Conservation (phyloP, 2,329 filamentous ascomycete genomes). For the Cephalotrichum gorgonifer region DNA sequence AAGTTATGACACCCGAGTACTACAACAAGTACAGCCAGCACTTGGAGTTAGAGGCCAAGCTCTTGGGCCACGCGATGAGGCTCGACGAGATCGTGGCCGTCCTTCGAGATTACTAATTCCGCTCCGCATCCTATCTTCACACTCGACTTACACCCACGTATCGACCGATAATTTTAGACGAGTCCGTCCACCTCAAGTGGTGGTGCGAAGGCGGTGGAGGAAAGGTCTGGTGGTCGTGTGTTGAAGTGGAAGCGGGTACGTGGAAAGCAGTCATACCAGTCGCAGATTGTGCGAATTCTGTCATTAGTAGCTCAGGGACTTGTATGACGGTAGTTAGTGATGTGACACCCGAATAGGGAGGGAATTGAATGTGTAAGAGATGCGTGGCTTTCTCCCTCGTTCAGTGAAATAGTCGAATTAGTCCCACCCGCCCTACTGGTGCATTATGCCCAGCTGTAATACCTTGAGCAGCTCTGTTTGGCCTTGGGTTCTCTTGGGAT, state of each 20-base stretch:
- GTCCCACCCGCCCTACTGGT: too few relatives aligned
- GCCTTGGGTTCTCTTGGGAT: too few relatives aligned
- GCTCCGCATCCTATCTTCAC: too few relatives aligned
- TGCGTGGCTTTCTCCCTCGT: neutral
- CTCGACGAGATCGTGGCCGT: slow-evolving; percentile 79
- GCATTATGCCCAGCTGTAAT: too few relatives aligned
- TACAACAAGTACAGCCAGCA: slow-evolving; percentile 50
- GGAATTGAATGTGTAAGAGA: neutral
- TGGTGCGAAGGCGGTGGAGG: neutral
- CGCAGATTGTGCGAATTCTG: neutral
- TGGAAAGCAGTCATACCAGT: neutral
- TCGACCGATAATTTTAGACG: too few relatives aligned
- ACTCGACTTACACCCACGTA: too few relatives aligned
- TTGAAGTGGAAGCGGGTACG: neutral
- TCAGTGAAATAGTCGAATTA: neutral
- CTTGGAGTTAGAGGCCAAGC: slow-evolving; percentile 57
- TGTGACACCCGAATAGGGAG: neutral
- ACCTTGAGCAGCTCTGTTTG: too few relatives aligned
- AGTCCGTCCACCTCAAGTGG: too few relatives aligned
- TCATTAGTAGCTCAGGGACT: neutral
- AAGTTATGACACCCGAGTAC: slow-evolving; percentile 66
- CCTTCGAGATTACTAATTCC: slow-evolving; percentile 61
- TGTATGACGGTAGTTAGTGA: neutral
- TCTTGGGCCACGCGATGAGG: slow-evolving; percentile 68
- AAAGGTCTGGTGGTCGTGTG: neutral